Evolutionary conservation across 208 protist genomes (phyloP).

Genomic region (Trypanosoma brucei): DNA sequence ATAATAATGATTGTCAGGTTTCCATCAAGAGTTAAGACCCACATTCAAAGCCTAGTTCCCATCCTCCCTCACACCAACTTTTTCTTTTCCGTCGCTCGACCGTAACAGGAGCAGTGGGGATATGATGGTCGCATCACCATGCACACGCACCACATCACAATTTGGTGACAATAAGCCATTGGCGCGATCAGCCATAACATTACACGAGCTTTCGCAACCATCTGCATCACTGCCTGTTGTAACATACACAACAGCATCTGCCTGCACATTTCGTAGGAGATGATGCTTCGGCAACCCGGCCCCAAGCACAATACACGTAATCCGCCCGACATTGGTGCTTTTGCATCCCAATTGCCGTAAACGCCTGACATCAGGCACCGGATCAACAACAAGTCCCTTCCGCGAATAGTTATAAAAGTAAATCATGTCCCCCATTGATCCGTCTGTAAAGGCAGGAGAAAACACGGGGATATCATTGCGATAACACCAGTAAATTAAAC

Average conservation of each 20-base stretch:
- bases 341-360: conserved; percentile 34
- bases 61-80: background rate
- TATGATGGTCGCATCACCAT: conserved; percentile 85
- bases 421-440: conserved; percentile 99
- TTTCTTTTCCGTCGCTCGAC: background rate
- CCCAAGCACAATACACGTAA: conserved; percentile 70
- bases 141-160: conserved; percentile 71
- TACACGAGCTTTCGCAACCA: conserved; percentile 79
- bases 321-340: conserved; percentile 15
- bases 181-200: conserved; percentile 51
- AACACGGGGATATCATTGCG: conserved; percentile 99
- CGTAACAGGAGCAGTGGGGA: conserved; percentile 60
- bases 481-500: conserved; percentile 98
- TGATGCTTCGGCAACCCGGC: conserved; percentile 83
- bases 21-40: too few species aligned
- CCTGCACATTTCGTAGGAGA: conserved; percentile 54
- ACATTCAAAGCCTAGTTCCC: too few species aligned
- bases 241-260: conserved; percentile 70
- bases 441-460: conserved; percentile 98
- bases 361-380: conserved; percentile 81
- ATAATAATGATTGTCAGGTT: too few species aligned
- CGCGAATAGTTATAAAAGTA: conserved; percentile 99
- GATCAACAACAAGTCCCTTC: conserved; percentile 96
- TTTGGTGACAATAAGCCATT: conserved; percentile 41
- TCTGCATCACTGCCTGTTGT: conserved; percentile 81